Conservation (phyloP, 2,329 filamentous ascomycete genomes). For the Penicillium sp. region DNA sequence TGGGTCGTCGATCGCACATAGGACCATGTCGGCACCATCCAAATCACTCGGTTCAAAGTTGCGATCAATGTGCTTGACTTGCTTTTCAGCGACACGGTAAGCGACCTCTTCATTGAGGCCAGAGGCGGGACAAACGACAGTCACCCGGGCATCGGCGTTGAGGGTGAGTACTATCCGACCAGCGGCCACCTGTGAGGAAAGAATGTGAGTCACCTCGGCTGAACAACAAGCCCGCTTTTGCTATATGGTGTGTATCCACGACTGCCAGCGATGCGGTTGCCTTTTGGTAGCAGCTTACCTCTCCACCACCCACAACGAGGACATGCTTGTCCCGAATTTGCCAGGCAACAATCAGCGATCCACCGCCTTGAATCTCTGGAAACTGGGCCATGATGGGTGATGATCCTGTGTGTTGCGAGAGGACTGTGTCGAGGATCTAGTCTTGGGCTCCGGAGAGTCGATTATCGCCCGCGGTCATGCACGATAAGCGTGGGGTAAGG, state of each 20-base stretch:
- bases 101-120: conserved; percentile 86
- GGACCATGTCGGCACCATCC: conserved; percentile 74
- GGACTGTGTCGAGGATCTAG: neutral
- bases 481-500: conserved; percentile 11
- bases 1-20: conserved; percentile 89
- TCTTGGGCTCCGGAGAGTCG: conserved; percentile 4
- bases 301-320: conserved; percentile 89
- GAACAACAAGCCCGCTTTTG: conserved; percentile 15
- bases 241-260: conserved; percentile 12
- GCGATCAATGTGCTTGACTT: conserved; percentile 75
- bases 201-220: neutral
- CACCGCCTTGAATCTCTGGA: conserved; percentile 79
- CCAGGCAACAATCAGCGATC: conserved; percentile 92
- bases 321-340: conserved; percentile 85
- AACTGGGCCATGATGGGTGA: conserved; percentile 51
- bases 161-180: conserved; percentile 90
- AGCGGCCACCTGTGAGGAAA: conserved; percentile 70
- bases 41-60: conserved; percentile 83
- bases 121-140: conserved; percentile 70
- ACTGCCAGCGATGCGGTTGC: neutral
- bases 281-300: conserved; percentile 54
- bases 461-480: neutral
- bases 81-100: conserved; percentile 66
- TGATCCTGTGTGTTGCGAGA: neutral
- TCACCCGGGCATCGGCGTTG: conserved; percentile 88